Percentiles rank a stretch among this genome's conserved stretches.
phyloP scores from a whole-genome alignment of 2,329 filamentous ascomycete species.

The Neurospora sp. region DNA sequence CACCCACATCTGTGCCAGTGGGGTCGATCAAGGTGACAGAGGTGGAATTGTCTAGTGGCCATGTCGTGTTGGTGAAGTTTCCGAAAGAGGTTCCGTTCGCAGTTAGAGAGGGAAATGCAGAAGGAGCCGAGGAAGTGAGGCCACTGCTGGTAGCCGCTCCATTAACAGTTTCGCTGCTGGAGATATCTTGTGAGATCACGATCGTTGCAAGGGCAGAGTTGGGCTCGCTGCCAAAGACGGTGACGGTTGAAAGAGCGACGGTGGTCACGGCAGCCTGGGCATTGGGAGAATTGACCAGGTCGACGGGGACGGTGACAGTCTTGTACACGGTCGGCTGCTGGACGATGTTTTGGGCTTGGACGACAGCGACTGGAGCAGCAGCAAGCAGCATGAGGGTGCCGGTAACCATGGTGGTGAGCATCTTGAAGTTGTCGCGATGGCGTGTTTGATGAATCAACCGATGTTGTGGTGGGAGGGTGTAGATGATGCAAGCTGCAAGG shows the following conservation, averaged over 20 bases:
- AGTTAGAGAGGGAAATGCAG: background rate
- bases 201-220: background rate
- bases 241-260: background rate
- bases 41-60: background rate
- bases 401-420: background rate
- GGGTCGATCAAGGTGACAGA: background rate
- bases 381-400: background rate
- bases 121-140: background rate
- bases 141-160: background rate
- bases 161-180: background rate
- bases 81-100: background rate
- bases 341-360: background rate
- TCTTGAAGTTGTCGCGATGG: background rate
- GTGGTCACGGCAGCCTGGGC: background rate
- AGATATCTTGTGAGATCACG: background rate
- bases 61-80: background rate
- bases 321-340: background rate
- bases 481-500: background rate
- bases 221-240: background rate
- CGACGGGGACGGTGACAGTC: background rate
- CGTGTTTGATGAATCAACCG: background rate
- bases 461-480: background rate
- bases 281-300: background rate
- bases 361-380: background rate
- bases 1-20: background rate